A percentile compares a stretch with the other conserved stretches of the same genome.
Evolutionary conservation across 169 alveolate genomes (phyloP).

Genomic region (Cryptosporidium ubiquitum): DNA sequence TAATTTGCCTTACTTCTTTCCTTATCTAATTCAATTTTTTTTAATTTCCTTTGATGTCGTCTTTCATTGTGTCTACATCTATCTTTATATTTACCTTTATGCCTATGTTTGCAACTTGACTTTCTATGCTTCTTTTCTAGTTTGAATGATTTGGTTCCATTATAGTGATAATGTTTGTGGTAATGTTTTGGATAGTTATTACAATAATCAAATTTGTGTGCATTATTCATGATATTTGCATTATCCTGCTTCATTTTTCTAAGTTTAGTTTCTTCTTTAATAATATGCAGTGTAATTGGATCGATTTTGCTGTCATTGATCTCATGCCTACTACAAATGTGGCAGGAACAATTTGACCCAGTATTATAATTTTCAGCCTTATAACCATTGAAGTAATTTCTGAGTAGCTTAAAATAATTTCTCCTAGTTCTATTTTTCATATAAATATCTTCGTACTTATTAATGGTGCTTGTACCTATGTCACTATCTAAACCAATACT

Average conservation of each 20-base stretch:
- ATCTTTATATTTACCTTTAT: slow-evolving; percentile 8
- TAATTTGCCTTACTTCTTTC: neutral
- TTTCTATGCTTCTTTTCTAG: neutral
- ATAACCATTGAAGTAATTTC: neutral
- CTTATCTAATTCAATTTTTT: neutral
- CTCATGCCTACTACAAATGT: slow-evolving; percentile 14
- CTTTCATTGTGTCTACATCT: neutral
- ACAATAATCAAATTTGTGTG: neutral
- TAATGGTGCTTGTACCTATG: neutral
- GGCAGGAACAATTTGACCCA: slow-evolving; percentile 49
- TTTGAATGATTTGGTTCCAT: slow-evolving; percentile 2
- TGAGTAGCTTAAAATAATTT: slow-evolving; percentile 3
- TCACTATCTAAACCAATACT: neutral
- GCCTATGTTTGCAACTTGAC: neutral
- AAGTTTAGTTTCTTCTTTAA: slow-evolving; percentile 37
- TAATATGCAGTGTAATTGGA: slow-evolving; percentile 63
- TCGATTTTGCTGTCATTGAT: slow-evolving; percentile 11
- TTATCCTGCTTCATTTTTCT: neutral
- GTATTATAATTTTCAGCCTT: neutral
- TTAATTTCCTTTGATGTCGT: neutral
- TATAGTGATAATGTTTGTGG: slow-evolving; percentile 38
- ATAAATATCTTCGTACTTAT: slow-evolving; percentile 12
- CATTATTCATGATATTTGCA: neutral
- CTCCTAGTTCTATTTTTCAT: slow-evolving; percentile 7
- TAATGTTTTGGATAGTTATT: slow-evolving; percentile 47